Base-by-base conservation (phyloP, 78 protist species). In the Dictyostelium capitatum region DNA sequence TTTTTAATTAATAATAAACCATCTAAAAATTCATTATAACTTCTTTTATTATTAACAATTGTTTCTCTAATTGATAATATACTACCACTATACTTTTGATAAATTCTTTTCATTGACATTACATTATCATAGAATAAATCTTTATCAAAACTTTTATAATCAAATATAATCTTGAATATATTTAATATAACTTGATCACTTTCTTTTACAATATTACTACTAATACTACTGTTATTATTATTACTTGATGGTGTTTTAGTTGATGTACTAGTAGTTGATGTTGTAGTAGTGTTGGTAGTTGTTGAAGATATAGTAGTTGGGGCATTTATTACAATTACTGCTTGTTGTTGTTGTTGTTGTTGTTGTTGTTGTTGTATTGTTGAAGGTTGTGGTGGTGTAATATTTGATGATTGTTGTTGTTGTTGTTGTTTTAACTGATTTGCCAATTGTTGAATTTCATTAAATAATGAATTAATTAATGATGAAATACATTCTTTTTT, bases 161-260 rank as follows among this genome's bases (percentile, higher is more conserved):
- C 37, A 67, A 67, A 67, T 28, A 67, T 67, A 67, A 67, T 30
- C 28, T 67, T 67, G 28, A 67, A 67, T 28, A 67, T 67, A 62
- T 62, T 23, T 32, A 62, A 25, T 25, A 62, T 62, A 17, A 62
- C 70, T 62, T 62, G 70, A 25, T 62, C 70, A 62, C 70, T 62
- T 37, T 37, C 43, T 37, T 37, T 37, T 37, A 37, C 43, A 37
- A 37, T 37, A 2, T 37, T 8, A 4, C 1, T 51, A 51, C 56
- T 51, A 4, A 4, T 51, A 51, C 3, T 51, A 12, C 10, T 51
- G n/a, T n/a, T n/a, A n/a, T n/a, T n/a, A n/a, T n/a, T n/a, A n/a
- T n/a, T n/a, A n/a, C n/a, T n/a, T n/a, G n/a, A n/a, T n/a, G n/a
- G n/a, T n/a, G n/a, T n/a, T n/a, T n/a, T n/a, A n/a, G n/a, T n/a